A percentile compares a stretch with the other conserved stretches of the same genome.
Evolutionary conservation across 345 rosid species (phyloP).

Genomic region (Populus deltoides): DNA sequence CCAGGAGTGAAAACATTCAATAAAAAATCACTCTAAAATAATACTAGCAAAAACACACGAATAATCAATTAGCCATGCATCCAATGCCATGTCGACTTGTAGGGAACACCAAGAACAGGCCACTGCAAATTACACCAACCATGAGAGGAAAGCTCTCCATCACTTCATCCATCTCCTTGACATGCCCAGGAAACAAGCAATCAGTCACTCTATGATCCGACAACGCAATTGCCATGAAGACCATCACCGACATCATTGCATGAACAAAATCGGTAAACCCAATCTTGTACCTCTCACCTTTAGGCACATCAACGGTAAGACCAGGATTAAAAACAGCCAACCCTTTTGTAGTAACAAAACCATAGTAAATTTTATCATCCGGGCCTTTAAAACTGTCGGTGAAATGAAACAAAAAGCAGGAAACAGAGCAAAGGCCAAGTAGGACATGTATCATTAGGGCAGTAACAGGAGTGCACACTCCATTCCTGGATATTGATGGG

Average conservation of each 20-base stretch:
- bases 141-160: slow-evolving; percentile 81
- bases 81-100: slow-evolving; percentile 62
- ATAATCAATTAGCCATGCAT: slow-evolving; percentile 48
- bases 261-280: slow-evolving; percentile 62
- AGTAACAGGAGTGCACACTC: slow-evolving; percentile 55
- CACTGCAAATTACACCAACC: slow-evolving; percentile 70
- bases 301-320: slow-evolving; percentile 36
- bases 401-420: slow-evolving; percentile 77
- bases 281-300: slow-evolving; percentile 57
- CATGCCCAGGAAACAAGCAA: slow-evolving; percentile 59
- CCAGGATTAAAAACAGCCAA: slow-evolving; percentile 68
- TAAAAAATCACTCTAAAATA: background rate
- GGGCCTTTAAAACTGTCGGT: slow-evolving; percentile 63
- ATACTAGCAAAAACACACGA: background rate
- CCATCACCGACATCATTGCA: slow-evolving; percentile 71
- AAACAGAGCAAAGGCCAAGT: slow-evolving; percentile 51
- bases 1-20: background rate
- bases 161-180: slow-evolving; percentile 73
- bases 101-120: slow-evolving; percentile 68
- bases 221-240: slow-evolving; percentile 64
- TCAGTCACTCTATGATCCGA: slow-evolving; percentile 61
- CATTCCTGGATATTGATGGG: slow-evolving; percentile 53
- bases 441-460: slow-evolving; percentile 56
- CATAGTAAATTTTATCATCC: slow-evolving; percentile 65
- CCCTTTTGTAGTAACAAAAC: slow-evolving; percentile 63